A percentile compares a stretch with the other conserved stretches of the same genome.
Conservation (phyloP, 1,139 yeast genomes). For the Geotrichum fermentans region DNA sequence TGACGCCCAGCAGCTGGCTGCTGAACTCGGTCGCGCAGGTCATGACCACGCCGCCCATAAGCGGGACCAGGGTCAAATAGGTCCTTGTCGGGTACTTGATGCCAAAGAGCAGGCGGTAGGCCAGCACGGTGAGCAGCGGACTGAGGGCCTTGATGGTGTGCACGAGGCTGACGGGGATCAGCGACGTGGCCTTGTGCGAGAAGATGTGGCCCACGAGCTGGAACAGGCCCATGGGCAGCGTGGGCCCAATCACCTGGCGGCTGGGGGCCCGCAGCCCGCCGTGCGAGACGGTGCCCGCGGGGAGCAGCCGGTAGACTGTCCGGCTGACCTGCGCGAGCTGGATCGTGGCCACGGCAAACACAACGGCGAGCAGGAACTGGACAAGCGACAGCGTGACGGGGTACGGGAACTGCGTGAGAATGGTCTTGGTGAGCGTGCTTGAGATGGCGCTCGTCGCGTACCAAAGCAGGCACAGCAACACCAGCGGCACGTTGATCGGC, state of each 20-base stretch:
- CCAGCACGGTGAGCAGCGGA: slow-evolving; percentile 78
- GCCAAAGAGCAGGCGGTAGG: slow-evolving; percentile 59
- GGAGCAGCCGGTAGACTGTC: slow-evolving; percentile 27
- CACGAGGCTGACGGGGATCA: slow-evolving; percentile 85
- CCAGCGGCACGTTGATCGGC: slow-evolving; percentile 39
- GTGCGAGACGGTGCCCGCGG: slow-evolving; percentile 33
- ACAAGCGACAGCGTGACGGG: slow-evolving; percentile 83
- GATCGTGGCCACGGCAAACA: slow-evolving; percentile 47
- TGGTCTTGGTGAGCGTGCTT: slow-evolving; percentile 72
- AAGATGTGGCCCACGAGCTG: slow-evolving; percentile 88
- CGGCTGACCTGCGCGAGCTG: slow-evolving; percentile 26
- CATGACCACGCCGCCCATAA: slow-evolving; percentile 77
- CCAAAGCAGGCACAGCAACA: slow-evolving; percentile 64
- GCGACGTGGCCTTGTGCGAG: slow-evolving; percentile 80
- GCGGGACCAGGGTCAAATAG: slow-evolving; percentile 69
- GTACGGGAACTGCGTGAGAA: slow-evolving; percentile 61
- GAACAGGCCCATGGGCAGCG: slow-evolving; percentile 89
- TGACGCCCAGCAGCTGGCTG: slow-evolving; percentile 55
- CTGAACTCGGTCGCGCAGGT: slow-evolving; percentile 54
- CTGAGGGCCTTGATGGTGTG: slow-evolving; percentile 89
- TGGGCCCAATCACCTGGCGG: slow-evolving; percentile 52
- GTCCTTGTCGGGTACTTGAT: slow-evolving; percentile 59
- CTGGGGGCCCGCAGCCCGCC: slow-evolving; percentile 47
- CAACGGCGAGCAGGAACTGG: slow-evolving; percentile 70
- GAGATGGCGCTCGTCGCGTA: slow-evolving; percentile 77